These are phyloP conservation scores for Mycena amicta DNA, from an alignment of 768 basidiomycete species.

Conservation along the genomic window DNA sequence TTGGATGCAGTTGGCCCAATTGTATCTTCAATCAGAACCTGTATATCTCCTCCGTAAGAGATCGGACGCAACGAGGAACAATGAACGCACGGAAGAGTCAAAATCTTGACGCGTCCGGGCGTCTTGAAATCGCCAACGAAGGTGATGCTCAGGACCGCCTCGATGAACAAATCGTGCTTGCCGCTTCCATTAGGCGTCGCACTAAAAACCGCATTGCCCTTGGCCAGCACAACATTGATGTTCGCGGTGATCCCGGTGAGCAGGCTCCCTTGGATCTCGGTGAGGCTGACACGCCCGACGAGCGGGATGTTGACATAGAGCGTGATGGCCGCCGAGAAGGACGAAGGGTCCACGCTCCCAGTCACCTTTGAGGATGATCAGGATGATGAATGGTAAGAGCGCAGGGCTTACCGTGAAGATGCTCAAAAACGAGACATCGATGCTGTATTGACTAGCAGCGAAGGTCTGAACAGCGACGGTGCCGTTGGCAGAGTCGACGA, in stretches of 20 bases:
- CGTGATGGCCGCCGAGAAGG: neutral
- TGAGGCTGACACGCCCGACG: constrained; percentile 3
- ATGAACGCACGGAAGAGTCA: neutral
- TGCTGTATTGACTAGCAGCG: neutral
- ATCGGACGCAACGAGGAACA: too few species aligned
- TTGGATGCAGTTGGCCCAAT: too few species aligned
- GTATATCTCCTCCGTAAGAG: too few species aligned
- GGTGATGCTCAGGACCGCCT: neutral
- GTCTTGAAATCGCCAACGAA: neutral
- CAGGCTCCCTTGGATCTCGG: neutral
- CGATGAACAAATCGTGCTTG: neutral
- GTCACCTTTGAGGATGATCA: too few species aligned
- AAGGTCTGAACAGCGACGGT: neutral
- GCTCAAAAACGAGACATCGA: neutral
- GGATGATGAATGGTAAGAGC: too few species aligned
- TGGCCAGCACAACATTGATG: neutral
- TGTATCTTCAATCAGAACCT: too few species aligned
- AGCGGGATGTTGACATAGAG: constrained; percentile 8
- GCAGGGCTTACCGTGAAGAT: too few species aligned
- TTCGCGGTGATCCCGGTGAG: constrained; percentile 2
- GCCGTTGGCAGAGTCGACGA: neutral
- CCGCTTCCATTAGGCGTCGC: neutral
- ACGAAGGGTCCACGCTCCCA: constrained; percentile 1
- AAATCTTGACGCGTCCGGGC: neutral
- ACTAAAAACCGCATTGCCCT: neutral